phyloP scores from a whole-genome alignment of 1,139 yeast genomes.

The Debaryomyces singareniensis region DNA sequence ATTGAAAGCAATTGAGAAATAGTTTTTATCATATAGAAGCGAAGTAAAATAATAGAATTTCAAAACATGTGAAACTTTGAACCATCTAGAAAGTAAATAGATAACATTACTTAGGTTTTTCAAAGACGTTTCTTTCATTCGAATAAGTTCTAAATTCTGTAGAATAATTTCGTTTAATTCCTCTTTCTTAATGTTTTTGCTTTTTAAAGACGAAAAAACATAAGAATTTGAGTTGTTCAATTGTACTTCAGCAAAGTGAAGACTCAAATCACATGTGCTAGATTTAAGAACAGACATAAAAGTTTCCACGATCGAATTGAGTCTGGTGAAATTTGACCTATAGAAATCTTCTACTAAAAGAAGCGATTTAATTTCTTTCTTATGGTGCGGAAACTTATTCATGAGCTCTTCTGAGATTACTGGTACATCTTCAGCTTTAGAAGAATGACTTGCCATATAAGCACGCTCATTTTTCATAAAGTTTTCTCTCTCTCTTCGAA shows the following conservation, averaged over 20 bases:
- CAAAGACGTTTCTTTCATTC: slow-evolving; percentile 58
- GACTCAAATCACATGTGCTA: slow-evolving; percentile 30
- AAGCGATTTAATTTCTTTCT: slow-evolving; percentile 37
- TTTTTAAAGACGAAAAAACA: slow-evolving; percentile 7
- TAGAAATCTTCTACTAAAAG: slow-evolving; percentile 60
- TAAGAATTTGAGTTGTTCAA: slow-evolving; percentile 30
- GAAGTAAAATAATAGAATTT: slow-evolving; percentile 73
- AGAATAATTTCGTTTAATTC: slow-evolving; percentile 22
- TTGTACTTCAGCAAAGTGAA: slow-evolving; percentile 33
- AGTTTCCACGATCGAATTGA: slow-evolving; percentile 60
- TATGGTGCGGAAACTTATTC: slow-evolving; percentile 23
- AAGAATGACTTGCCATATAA: slow-evolving; percentile 29
- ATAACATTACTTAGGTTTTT: slow-evolving; percentile 58
- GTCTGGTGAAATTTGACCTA: slow-evolving; percentile 39
- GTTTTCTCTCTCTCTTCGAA: slow-evolving; percentile 63
- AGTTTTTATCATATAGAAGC: slow-evolving; percentile 68
- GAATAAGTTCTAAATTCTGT: slow-evolving; percentile 47
- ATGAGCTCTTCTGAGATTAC: slow-evolving; percentile 14
- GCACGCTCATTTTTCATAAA: slow-evolving; percentile 81
- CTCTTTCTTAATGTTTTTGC: slow-evolving; percentile 8
- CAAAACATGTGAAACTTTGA: slow-evolving; percentile 67
- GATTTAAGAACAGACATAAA: slow-evolving; percentile 56
- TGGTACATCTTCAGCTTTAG: slow-evolving; percentile 12
- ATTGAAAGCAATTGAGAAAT: slow-evolving; percentile 38
- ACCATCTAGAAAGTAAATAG: slow-evolving; percentile 61